These are phyloP conservation scores for Neolentinus lepideus DNA, from an alignment of 1,284 basidiomycete genomes.

Conservation along the genomic window DNA sequence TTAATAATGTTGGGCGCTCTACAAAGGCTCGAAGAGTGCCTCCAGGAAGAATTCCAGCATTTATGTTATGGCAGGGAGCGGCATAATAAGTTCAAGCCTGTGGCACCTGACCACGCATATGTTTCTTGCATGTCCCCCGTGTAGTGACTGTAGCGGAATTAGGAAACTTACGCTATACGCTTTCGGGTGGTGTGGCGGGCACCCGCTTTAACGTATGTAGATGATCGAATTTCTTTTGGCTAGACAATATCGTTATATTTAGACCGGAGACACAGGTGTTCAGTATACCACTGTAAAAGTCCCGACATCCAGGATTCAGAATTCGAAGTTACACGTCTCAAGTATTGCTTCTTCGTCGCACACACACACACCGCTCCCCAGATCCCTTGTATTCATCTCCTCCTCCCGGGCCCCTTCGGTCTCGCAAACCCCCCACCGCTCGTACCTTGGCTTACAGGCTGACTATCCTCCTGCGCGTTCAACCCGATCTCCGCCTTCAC, in stretches of 20 bases:
- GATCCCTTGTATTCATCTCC: slow-evolving; percentile 20
- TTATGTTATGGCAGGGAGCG: background rate
- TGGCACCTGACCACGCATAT: background rate
- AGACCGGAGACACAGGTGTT: background rate
- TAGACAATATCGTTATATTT: too few species aligned
- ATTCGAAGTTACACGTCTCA: background rate
- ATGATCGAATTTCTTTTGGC: too few species aligned
- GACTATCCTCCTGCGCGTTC: background rate
- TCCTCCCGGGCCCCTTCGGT: slow-evolving; percentile 50
- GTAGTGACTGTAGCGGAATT: too few species aligned
- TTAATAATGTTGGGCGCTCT: too few species aligned
- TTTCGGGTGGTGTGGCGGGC: too few species aligned
- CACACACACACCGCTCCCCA: background rate
- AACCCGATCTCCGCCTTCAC: slow-evolving; percentile 51
- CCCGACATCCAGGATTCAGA: background rate
- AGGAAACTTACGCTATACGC: too few species aligned
- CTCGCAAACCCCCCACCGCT: slow-evolving; percentile 36
- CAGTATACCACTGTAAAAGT: background rate
- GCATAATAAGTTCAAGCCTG: background rate
- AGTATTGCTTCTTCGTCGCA: background rate
- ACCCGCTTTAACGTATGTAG: too few species aligned
- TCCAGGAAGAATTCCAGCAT: background rate
- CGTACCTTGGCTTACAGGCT: background rate
- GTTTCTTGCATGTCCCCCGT: too few species aligned
- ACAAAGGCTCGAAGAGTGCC: background rate